These are phyloP conservation scores for Periconia macrospinosa DNA, from an alignment of 2,329 filamentous ascomycete genomes.

Conservation along the genomic window DNA sequence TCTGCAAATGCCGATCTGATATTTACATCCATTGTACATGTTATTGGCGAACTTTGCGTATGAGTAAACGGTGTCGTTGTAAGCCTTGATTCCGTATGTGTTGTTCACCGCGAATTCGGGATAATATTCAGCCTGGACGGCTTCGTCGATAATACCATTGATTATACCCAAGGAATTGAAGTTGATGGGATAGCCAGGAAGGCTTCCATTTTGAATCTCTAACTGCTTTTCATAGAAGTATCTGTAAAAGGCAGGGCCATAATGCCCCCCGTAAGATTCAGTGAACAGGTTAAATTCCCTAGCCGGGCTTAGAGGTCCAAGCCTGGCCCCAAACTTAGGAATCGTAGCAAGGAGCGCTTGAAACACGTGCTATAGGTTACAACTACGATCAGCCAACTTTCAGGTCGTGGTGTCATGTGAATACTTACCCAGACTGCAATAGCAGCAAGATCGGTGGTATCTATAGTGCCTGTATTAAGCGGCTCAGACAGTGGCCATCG, in stretches of 20 bases:
- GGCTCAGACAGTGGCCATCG: too few species aligned
- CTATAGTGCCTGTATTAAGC: too few species aligned
- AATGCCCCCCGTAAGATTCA: conserved; percentile 55
- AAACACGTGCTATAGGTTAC: too few species aligned
- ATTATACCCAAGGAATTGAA: conserved; percentile 58
- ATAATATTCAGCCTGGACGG: conserved; percentile 53
- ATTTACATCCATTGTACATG: conserved; percentile 52
- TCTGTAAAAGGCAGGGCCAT: conserved; percentile 58
- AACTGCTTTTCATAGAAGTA: conserved; percentile 62
- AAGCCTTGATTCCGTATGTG: conserved; percentile 57
- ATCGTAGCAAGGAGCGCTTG: conserved; percentile 16
- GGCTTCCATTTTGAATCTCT: conserved; percentile 54
- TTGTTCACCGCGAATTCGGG: conserved; percentile 59
- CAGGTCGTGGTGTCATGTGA: too few species aligned
- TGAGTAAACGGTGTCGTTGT: conserved; percentile 62
- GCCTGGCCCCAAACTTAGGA: too few species aligned
- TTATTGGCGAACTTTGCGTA: conserved; percentile 60
- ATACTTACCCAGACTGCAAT: conserved; percentile 8
- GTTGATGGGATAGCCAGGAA: conserved; percentile 53
- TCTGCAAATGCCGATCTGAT: conserved; percentile 56
- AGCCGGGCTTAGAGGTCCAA: too few species aligned
- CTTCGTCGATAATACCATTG: conserved; percentile 50
- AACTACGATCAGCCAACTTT: too few species aligned
- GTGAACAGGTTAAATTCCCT: conserved; percentile 46
- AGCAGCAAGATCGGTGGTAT: too few species aligned